These are phyloP conservation scores for Microdochium bolleyi DNA, from an alignment of 2,329 filamentous ascomycete genomes.

Conservation along the genomic window DNA sequence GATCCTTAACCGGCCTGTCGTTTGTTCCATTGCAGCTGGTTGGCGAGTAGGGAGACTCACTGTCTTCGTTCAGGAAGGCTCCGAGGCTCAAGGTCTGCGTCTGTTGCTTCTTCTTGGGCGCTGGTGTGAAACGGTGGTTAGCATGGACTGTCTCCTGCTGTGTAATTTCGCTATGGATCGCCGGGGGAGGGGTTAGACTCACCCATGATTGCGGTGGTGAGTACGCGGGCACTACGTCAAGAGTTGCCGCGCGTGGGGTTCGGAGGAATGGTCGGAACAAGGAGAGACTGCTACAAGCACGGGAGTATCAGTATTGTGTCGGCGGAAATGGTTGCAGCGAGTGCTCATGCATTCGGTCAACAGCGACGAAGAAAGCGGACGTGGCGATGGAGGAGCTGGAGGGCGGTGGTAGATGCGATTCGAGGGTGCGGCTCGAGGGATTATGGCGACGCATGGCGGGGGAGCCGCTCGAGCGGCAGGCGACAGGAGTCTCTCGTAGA, in stretches of 20 bases:
- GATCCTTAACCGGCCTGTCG: too few relatives aligned
- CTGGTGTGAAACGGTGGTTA: slow-evolving; percentile 44
- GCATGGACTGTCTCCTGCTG: too few relatives aligned
- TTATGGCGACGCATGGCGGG: background rate
- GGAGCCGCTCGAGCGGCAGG: background rate
- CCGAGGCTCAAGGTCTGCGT: slow-evolving; percentile 95
- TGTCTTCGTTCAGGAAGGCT: slow-evolving; percentile 87
- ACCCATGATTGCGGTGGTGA: slow-evolving; percentile 55
- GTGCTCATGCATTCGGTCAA: background rate
- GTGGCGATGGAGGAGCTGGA: background rate
- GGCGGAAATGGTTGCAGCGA: slow-evolving; percentile 1
- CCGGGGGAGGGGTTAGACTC: slow-evolving; percentile 17
- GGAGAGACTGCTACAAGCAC: slow-evolving; percentile 3
- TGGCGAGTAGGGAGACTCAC: slow-evolving; percentile 50
- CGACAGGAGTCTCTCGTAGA: too few relatives aligned
- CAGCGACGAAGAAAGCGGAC: background rate
- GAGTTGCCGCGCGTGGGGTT: slow-evolving; percentile 14
- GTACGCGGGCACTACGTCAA: background rate
- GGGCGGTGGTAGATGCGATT: background rate
- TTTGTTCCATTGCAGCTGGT: too few relatives aligned
- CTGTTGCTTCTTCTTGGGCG: slow-evolving; percentile 80
- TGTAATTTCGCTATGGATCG: too few relatives aligned
- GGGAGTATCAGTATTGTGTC: slow-evolving; percentile 5
- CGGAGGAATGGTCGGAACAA: slow-evolving; percentile 4
- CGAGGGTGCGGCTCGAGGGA: background rate